Conservation (phyloP, 805 yeast genomes). For the Sugiyamaella marilandica region DNA sequence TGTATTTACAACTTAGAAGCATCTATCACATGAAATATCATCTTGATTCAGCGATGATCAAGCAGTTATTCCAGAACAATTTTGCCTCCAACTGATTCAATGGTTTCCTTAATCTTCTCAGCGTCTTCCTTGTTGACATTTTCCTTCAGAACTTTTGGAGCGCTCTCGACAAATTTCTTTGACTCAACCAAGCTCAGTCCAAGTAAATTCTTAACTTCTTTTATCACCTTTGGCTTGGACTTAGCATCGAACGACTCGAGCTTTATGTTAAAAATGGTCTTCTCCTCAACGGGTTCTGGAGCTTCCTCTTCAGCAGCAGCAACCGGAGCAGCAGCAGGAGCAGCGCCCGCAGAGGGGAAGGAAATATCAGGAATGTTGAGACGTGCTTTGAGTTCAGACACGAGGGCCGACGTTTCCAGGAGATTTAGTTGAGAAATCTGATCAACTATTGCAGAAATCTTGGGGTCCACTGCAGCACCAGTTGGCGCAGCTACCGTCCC, state of each 20-base stretch:
- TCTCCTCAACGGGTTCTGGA: conserved; percentile 82
- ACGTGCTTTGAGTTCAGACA: conserved; percentile 61
- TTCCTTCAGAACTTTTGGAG: conserved; percentile 94
- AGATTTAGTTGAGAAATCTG: conserved; percentile 87
- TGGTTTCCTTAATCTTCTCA: conserved; percentile 86
- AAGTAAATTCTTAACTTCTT: conserved; percentile 88
- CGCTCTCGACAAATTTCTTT: conserved; percentile 95
- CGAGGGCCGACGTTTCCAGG: conserved; percentile 85
- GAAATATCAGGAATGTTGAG: conserved; percentile 93
- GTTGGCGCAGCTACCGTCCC: conserved; percentile 34
- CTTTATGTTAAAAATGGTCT: conserved; percentile 87
- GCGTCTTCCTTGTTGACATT: conserved; percentile 97
- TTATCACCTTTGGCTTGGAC: conserved; percentile 94
- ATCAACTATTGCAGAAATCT: conserved; percentile 81
- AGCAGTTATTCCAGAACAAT: conserved; percentile 66
- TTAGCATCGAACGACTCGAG: conserved; percentile 92
- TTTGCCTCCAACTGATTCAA: conserved; percentile 95
- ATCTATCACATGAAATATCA: background rate
- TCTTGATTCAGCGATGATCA: too few relatives aligned
- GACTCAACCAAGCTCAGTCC: conserved; percentile 94
- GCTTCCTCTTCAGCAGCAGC: conserved; percentile 69
- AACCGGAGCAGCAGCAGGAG: conserved; percentile 60
- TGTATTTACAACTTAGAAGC: background rate
- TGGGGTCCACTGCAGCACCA: conserved; percentile 69
- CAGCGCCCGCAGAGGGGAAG: conserved; percentile 66